These are phyloP conservation scores for Sindora glabra DNA, from an alignment of 306 rosid species.

Conservation along the genomic window DNA sequence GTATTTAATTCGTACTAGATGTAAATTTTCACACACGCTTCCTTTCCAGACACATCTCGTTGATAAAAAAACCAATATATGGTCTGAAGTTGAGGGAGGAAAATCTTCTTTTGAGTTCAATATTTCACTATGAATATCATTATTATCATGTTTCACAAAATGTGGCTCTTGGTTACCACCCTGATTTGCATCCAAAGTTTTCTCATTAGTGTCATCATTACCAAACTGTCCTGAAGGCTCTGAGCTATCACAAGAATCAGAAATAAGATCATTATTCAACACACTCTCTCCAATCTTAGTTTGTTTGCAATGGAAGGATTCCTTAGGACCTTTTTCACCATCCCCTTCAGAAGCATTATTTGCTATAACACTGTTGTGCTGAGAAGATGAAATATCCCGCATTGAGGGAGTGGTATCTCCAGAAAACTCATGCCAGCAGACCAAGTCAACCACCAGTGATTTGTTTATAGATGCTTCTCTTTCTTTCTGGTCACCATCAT, in stretches of 20 bases:
- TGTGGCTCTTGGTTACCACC: constrained; percentile 20
- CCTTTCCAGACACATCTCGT: constrained; percentile 81
- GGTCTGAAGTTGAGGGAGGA: constrained; percentile 71
- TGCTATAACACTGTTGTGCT: constrained; percentile 14
- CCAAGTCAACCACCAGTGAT: constrained; percentile 12
- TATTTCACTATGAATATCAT: constrained; percentile 11
- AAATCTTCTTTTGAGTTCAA: constrained; percentile 54
- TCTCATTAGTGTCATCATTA: constrained; percentile 7
- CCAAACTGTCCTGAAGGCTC: constrained; percentile 30
- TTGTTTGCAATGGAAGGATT: constrained; percentile 20
- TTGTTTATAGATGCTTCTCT: constrained; percentile 22
- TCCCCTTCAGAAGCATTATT: constrained; percentile 27
- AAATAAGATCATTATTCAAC: constrained; percentile 17
- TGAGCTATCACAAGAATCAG: constrained; percentile 32
- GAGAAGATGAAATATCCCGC: constrained; percentile 20
- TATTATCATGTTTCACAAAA: constrained; percentile 24
- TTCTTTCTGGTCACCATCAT: constrained; percentile 23
- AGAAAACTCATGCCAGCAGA: constrained; percentile 7
- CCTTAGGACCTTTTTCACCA: constrained; percentile 15
- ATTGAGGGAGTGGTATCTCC: constrained; percentile 6
- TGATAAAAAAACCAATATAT: constrained; percentile 73
- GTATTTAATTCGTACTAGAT: constrained; percentile 72
- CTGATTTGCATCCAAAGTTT: constrained; percentile 30
- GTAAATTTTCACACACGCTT: constrained; percentile 71
- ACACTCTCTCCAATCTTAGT: constrained; percentile 25